These are phyloP conservation scores for Trypanosoma cruzi DNA, from an alignment of 208 protist genomes.

Conservation along the genomic window DNA sequence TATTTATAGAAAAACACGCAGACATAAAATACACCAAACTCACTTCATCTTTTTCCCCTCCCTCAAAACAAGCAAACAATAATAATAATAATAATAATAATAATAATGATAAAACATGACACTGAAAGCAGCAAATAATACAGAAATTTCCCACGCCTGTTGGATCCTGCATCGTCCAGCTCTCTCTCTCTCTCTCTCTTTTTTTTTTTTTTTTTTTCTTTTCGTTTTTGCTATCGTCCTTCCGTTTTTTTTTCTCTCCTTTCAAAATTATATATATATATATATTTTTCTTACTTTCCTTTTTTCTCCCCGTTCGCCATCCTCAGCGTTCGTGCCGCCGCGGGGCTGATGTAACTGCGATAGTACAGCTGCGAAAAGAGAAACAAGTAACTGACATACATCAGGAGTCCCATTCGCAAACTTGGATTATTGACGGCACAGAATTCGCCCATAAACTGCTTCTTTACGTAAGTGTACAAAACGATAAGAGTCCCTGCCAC, in stretches of 20 bases:
- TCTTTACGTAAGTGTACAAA: constrained; percentile 43
- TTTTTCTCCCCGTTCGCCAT: constrained; percentile 20
- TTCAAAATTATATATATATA: neutral
- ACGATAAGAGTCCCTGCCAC: constrained; percentile 82
- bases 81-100: constrained; percentile 5
- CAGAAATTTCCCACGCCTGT: neutral
- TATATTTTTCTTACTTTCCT: constrained; percentile 29
- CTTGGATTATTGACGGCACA: constrained; percentile 54
- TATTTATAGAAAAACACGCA: neutral
- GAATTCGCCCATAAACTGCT: neutral
- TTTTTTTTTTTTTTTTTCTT: constrained; percentile 27
- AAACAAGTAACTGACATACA: constrained; percentile 92
- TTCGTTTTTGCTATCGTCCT: constrained; percentile 27
- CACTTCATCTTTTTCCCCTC: too few species aligned
- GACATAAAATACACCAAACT: neutral
- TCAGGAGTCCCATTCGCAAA: constrained; percentile 63
- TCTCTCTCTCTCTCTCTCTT: constrained; percentile 6
- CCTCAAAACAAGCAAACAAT: constrained; percentile 29
- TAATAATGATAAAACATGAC: neutral
- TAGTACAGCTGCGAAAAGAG: constrained; percentile 91
- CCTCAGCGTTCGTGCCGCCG: neutral
- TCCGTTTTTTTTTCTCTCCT: neutral
- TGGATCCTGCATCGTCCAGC: neutral
- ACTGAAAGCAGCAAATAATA: constrained; percentile 6
- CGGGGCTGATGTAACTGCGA: constrained; percentile 60